Conservation (phyloP, 2,329 filamentous ascomycete genomes). For the Pseudofabraea citricarpa region DNA sequence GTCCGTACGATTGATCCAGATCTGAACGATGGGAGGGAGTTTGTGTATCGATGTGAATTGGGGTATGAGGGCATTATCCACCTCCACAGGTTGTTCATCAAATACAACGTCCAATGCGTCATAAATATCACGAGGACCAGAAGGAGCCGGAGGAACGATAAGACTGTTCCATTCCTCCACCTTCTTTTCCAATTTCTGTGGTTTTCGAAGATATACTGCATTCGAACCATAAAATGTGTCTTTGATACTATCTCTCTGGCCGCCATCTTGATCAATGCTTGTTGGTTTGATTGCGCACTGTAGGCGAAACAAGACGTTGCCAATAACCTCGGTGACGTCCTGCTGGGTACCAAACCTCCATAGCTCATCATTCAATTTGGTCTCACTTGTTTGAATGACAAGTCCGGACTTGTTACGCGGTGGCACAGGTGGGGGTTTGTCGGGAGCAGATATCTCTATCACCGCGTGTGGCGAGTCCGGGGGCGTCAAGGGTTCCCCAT, state of each 20-base stretch:
- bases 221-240: constrained; percentile 61
- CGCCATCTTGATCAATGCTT: constrained; percentile 57
- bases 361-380: constrained; percentile 23
- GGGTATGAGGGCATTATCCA: constrained; percentile 53
- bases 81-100: constrained; percentile 69
- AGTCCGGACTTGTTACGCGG: constrained; percentile 28
- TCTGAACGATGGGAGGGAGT: constrained; percentile 81
- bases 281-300: constrained; percentile 78
- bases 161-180: constrained; percentile 45
- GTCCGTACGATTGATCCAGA: constrained; percentile 81
- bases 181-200: constrained; percentile 35
- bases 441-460: constrained; percentile 11
- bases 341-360: constrained; percentile 57
- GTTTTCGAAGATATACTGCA: constrained; percentile 54
- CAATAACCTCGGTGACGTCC: constrained; percentile 94
- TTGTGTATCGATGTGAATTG: constrained; percentile 68
- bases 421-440: constrained; percentile 28
- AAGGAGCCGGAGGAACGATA: constrained; percentile 51
- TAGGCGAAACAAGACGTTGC: constrained; percentile 85
- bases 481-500: constrained; percentile 25
- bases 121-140: constrained; percentile 62
- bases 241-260: constrained; percentile 79
- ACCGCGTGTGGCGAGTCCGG: constrained; percentile 8
- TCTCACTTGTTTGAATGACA: constrained; percentile 23
- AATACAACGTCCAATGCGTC: constrained; percentile 82